Evolutionary conservation across 257 asterid genomes (phyloP), one percentile per base, ranked within the genome.

Genomic region (Lantana camara): DNA sequence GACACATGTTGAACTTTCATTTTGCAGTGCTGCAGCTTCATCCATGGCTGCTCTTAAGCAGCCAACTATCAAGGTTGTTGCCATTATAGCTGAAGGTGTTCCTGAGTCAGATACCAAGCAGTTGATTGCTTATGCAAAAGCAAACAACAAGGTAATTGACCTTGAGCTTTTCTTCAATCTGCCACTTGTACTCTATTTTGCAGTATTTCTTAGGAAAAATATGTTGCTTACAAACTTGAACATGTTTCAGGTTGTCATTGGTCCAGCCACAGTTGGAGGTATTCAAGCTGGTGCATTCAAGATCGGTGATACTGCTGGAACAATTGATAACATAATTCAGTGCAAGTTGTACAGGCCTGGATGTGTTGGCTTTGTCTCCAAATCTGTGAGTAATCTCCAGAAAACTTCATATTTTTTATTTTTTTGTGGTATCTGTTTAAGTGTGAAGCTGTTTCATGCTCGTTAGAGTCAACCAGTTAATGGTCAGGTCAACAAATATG

Each of bases 231-330:
- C 32, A 20, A 52, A 20, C 19, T 17, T 45, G 65, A 13, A 17
- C 22, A 23, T 65, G 49, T 69, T 62, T 69, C 77, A 94, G 99
- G 99, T 90, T 66, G 81, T 94, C 57, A 86, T 94, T 51, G 97
- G 99, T 50, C 99, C 99, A 35, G 96, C 99, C 73, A 88, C 97
- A 20, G 99, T 94, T 57, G 99, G 99, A 59, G 99, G 99, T 51
- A 78, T 94, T 77, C 99, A 94, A 82, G 99, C 99, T 76, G 99
- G 99, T 75, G 98, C 98, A 45, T 94, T 94, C 69, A 94, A 91
- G 82, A 94, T 94, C 67, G 99, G 99, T 66, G 98, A 94, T 70
- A 94, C 99, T 30, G 98, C 96, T 61, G 99, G 99, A 73, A 90
- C 99, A 72, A 86, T 94, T 73, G 99, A 94, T 77, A 94, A 94